A percentile compares a stretch with the other conserved stretches of the same genome.
These are phyloP conservation scores for Phytopythium kandeliae DNA, from an alignment of 352 stramenopile genomes.

Conservation along the genomic window DNA sequence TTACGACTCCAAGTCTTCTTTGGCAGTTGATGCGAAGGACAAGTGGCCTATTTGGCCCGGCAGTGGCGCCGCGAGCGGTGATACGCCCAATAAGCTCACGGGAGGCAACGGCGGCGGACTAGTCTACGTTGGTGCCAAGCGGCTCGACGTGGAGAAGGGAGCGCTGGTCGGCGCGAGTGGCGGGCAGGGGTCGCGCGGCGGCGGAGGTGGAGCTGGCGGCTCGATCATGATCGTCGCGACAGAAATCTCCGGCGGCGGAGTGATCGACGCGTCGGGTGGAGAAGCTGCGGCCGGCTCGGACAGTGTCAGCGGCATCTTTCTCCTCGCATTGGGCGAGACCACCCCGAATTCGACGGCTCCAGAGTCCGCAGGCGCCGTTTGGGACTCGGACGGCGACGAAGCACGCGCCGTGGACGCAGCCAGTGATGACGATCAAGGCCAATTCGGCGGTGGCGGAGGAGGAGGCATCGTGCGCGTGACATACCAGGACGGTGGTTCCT, in stretches of 20 bases:
- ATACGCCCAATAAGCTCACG: slow-evolving; percentile 40
- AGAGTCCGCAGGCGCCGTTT: neutral
- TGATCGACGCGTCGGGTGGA: slow-evolving; percentile 54
- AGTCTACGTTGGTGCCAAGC: slow-evolving; percentile 55
- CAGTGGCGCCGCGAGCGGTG: slow-evolving; percentile 49
- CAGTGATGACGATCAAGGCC: slow-evolving; percentile 13
- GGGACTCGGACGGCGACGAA: slow-evolving; percentile 5
- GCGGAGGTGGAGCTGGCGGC: slow-evolving; percentile 68
- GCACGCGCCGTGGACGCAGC: neutral
- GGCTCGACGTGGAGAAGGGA: slow-evolving; percentile 35
- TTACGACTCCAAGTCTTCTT: slow-evolving; percentile 27
- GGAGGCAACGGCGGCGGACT: slow-evolving; percentile 68
- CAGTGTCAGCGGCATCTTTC: slow-evolving; percentile 7
- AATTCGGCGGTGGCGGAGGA: slow-evolving; percentile 49
- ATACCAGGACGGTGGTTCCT: slow-evolving; percentile 22
- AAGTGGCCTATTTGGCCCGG: slow-evolving; percentile 63
- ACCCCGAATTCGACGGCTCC: slow-evolving; percentile 9
- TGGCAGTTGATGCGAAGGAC: slow-evolving; percentile 2
- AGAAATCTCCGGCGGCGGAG: slow-evolving; percentile 51
- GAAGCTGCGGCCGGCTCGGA: slow-evolving; percentile 16
- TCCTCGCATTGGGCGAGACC: slow-evolving; percentile 5
- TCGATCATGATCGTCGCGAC: slow-evolving; percentile 54
- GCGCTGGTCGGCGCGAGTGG: slow-evolving; percentile 48
- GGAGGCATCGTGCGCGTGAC: slow-evolving; percentile 55
- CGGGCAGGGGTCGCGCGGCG: slow-evolving; percentile 44